These are phyloP conservation scores for Trypanosoma brucei DNA, from an alignment of 208 protist genomes.

Conservation along the genomic window DNA sequence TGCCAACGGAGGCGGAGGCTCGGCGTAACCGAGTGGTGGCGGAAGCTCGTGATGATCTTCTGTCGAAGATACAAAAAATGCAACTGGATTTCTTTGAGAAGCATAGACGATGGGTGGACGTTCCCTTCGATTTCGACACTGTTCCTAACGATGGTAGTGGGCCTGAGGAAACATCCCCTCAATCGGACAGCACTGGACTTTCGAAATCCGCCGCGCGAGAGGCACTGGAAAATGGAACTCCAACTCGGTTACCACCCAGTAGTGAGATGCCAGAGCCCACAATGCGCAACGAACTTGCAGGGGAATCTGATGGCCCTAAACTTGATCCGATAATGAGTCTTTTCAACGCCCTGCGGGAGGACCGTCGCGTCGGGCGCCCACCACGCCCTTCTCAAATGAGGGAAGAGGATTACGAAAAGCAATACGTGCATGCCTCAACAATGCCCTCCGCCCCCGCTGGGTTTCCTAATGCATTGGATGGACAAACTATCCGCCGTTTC, in stretches of 20 bases:
- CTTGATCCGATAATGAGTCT: slow-evolving; percentile 3
- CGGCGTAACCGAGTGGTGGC: slow-evolving; percentile 40
- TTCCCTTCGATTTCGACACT: slow-evolving; percentile 49
- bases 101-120: slow-evolving; percentile 82
- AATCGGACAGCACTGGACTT: too few species aligned
- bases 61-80: slow-evolving; percentile 68
- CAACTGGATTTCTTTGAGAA: slow-evolving; percentile 71
- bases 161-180: neutral
- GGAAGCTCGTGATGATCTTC: slow-evolving; percentile 61
- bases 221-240: slow-evolving; percentile 5
- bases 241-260: neutral
- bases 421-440: slow-evolving; percentile 4
- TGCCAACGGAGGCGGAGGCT: slow-evolving; percentile 45
- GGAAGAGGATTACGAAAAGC: slow-evolving; percentile 30
- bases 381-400: slow-evolving; percentile 33
- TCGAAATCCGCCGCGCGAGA: slow-evolving; percentile 15
- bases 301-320: neutral
- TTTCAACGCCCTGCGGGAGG: slow-evolving; percentile 18
- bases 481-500: neutral
- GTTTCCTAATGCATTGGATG: too few species aligned
- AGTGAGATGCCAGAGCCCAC: neutral
- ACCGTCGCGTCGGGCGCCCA: slow-evolving; percentile 20
- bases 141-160: neutral
- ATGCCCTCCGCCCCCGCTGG: neutral
- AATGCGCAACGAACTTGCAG: neutral